Conservation (phyloP, 2,329 filamentous ascomycete species). For the Zasmidium angulare region DNA sequence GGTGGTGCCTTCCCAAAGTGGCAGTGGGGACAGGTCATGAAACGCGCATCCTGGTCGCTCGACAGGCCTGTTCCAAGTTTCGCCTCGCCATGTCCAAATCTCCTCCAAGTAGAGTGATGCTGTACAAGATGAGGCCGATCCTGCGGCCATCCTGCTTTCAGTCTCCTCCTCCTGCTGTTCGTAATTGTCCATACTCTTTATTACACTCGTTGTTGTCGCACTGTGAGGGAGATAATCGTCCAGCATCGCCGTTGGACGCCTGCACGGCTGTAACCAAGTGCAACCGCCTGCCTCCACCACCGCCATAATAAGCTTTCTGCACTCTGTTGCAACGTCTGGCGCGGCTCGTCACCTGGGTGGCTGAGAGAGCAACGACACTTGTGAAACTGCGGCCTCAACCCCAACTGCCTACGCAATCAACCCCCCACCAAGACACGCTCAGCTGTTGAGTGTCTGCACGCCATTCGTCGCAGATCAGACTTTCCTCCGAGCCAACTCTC, state of each 20-base stretch:
- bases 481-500: background rate
- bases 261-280: background rate
- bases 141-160: background rate
- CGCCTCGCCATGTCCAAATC: slow-evolving; percentile 13
- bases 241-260: background rate
- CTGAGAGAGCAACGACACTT: slow-evolving; percentile 7
- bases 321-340: slow-evolving; percentile 1
- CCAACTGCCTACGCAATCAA: background rate
- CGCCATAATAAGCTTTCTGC: background rate
- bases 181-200: background rate
- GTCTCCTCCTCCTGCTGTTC: background rate
- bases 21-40: slow-evolving; percentile 10
- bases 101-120: slow-evolving; percentile 11
- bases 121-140: background rate
- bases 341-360: slow-evolving; percentile 8
- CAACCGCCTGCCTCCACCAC: background rate
- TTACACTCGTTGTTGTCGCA: background rate
- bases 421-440: no score
- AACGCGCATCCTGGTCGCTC: slow-evolving; percentile 11
- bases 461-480: background rate
- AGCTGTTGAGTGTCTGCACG: background rate
- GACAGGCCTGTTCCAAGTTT: slow-evolving; percentile 20
- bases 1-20: slow-evolving; percentile 1
- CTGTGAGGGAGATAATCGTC: background rate
- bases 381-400: slow-evolving; percentile 6